phyloP scores from a whole-genome alignment of 495 filamentous ascomycete genomes.

The Neohortaea acidophila region DNA sequence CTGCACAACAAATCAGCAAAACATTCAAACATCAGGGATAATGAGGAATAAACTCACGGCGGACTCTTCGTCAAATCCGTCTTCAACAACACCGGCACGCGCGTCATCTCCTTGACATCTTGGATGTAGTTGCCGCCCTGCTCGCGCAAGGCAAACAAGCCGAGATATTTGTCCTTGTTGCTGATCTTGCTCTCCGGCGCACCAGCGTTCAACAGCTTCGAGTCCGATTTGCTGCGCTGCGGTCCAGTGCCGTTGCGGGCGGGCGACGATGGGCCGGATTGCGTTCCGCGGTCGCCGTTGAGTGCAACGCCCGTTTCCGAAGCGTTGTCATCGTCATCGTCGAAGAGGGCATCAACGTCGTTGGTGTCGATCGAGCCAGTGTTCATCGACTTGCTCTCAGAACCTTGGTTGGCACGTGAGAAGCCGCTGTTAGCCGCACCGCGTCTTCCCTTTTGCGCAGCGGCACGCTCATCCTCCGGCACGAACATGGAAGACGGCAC shows the following conservation, averaged over 20 bases:
- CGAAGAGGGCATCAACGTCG: constrained; percentile 83
- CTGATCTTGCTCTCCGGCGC: constrained; percentile 61
- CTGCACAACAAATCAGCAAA: constrained; percentile 32
- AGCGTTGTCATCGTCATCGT: constrained; percentile 76
- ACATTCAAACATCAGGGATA: constrained; percentile 1
- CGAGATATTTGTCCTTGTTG: constrained; percentile 93
- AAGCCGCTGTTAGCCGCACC: constrained; percentile 62
- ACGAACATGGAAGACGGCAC: constrained; percentile 92
- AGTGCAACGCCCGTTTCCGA: constrained; percentile 83
- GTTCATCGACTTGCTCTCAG: constrained; percentile 77
- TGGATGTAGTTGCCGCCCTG: constrained; percentile 93
- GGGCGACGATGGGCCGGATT: constrained; percentile 90
- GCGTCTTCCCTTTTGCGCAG: constrained; percentile 57
- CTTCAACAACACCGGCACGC: constrained; percentile 92
- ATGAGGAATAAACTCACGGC: constrained; percentile 59
- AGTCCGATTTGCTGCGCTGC: constrained; percentile 81
- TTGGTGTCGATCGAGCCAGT: constrained; percentile 81
- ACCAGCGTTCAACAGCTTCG: constrained; percentile 50
- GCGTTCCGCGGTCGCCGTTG: constrained; percentile 58
- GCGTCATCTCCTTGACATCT: constrained; percentile 93
- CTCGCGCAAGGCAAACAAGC: constrained; percentile 76
- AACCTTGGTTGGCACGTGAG: constrained; percentile 68
- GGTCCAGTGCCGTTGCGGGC: constrained; percentile 70
- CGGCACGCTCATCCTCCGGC: constrained; percentile 89
- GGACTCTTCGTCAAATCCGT: constrained; percentile 97